Evolutionary conservation across 1,284 basidiomycete species (phyloP).

Genomic region (Boletellus dicymbophilus): DNA sequence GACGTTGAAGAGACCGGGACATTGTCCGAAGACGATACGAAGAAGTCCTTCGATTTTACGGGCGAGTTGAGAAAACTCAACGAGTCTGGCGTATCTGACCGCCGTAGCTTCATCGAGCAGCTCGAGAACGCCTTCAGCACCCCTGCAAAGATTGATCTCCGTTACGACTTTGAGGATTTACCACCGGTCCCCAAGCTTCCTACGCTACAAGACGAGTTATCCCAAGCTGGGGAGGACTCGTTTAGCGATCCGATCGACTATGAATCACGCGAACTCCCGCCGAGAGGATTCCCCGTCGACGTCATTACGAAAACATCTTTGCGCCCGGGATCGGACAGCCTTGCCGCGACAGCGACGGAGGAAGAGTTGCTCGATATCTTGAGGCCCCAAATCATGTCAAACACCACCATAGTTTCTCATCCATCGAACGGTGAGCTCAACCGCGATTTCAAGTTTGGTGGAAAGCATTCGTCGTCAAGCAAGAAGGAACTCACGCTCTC

Average conservation of each 20-base stretch:
- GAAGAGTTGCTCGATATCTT: slow-evolving; percentile 28
- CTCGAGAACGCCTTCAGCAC: slow-evolving; percentile 78
- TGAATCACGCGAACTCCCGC: slow-evolving; percentile 18
- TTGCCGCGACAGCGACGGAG: slow-evolving; percentile 11
- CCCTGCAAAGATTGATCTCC: slow-evolving; percentile 63
- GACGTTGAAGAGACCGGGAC: slow-evolving; percentile 47
- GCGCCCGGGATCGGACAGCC: slow-evolving; percentile 20
- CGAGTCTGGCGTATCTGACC: slow-evolving; percentile 65
- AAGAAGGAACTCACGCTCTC: slow-evolving; percentile 52
- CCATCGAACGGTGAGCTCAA: slow-evolving; percentile 67
- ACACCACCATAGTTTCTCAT: slow-evolving; percentile 41
- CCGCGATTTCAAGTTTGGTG: slow-evolving; percentile 72
- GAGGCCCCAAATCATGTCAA: slow-evolving; percentile 24
- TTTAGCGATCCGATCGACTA: slow-evolving; percentile 20
- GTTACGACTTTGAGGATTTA: slow-evolving; percentile 47
- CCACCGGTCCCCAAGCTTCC: slow-evolving; percentile 41
- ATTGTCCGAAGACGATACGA: slow-evolving; percentile 60
- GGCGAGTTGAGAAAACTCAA: slow-evolving; percentile 74
- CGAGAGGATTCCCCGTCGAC: slow-evolving; percentile 20
- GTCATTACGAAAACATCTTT: slow-evolving; percentile 24
- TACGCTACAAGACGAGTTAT: slow-evolving; percentile 29
- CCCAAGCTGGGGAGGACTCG: slow-evolving; percentile 18
- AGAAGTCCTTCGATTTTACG: slow-evolving; percentile 86
- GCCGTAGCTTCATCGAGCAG: slow-evolving; percentile 81
- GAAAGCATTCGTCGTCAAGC: slow-evolving; percentile 38